phyloP scores from a whole-genome alignment of 2,329 filamentous ascomycete genomes.

The Colletotrichum phormii region DNA sequence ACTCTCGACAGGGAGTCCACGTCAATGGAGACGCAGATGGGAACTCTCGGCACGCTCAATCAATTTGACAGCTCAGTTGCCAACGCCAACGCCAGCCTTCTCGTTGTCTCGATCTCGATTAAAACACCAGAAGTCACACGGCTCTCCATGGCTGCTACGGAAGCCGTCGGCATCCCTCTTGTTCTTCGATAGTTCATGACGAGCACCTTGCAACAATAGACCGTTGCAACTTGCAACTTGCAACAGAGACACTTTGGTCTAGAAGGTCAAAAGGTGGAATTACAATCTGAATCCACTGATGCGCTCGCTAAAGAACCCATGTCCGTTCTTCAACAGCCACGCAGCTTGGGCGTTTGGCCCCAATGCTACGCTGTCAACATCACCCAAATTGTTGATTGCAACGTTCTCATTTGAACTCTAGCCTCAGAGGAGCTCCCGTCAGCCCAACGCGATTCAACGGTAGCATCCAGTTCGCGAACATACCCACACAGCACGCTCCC shows the following conservation, averaged over 20 bases:
- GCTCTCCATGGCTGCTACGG: neutral
- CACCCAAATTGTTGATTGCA: conserved; percentile 9
- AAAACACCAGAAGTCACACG: neutral
- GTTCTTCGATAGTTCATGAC: neutral
- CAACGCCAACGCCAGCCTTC: neutral
- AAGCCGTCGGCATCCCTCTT: neutral
- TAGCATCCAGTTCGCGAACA: neutral
- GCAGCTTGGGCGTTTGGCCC: neutral
- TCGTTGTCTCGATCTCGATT: neutral
- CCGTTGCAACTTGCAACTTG: no score
- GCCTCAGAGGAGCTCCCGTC: neutral
- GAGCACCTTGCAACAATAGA: neutral
- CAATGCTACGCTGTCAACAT: conserved; percentile 8
- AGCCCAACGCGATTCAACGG: neutral
- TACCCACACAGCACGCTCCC: neutral
- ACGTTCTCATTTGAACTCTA: conserved; percentile 10
- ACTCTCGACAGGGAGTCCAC: conserved; percentile 11
- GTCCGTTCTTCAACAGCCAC: neutral
- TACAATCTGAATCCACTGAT: conserved; percentile 12
- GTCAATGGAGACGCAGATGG: neutral
- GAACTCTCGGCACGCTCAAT: conserved; percentile 1
- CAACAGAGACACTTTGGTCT: neutral
- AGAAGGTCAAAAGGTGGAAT: neutral
- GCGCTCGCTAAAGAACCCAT: conserved; percentile 23
- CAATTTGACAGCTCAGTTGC: conserved; percentile 1